phyloP scores from a whole-genome alignment of 495 filamentous ascomycete species.

The Penicillium antarcticum region DNA sequence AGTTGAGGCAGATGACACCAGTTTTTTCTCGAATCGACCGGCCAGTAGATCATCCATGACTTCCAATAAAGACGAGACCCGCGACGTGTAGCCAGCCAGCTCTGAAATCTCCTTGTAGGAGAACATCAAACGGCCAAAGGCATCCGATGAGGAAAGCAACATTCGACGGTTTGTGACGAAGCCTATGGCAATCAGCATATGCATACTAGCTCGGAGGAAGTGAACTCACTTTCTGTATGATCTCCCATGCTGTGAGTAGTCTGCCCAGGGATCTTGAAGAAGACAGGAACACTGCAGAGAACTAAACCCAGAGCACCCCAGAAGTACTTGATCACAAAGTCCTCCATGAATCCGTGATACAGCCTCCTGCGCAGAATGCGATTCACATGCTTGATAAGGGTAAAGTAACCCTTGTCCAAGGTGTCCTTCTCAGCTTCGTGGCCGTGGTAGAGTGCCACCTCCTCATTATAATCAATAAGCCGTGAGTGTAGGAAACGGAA shows the following conservation, averaged over 20 bases:
- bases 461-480: constrained; percentile 92
- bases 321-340: constrained; percentile 98
- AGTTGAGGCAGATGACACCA: constrained; percentile 81
- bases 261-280: constrained; percentile 84
- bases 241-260: constrained; percentile 77
- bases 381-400: constrained; percentile 97
- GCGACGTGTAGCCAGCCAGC: constrained; percentile 88
- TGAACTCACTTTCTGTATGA: constrained; percentile 72
- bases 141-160: constrained; percentile 87
- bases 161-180: constrained; percentile 94
- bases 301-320: constrained; percentile 93
- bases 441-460: constrained; percentile 87
- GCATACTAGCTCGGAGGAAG: not conserved
- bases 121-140: constrained; percentile 96
- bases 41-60: constrained; percentile 91
- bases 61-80: constrained; percentile 81
- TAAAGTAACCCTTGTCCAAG: constrained; percentile 97
- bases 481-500: constrained; percentile 94
- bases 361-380: constrained; percentile 84
- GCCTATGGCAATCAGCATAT: constrained; percentile 31
- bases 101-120: constrained; percentile 97
- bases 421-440: constrained; percentile 97
- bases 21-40: constrained; percentile 91
- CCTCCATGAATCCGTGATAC: constrained; percentile 97
- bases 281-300: constrained; percentile 94